Evolutionary conservation across 2,329 filamentous ascomycete genomes (phyloP).

Genomic region (Plenodomus lindquistii): DNA sequence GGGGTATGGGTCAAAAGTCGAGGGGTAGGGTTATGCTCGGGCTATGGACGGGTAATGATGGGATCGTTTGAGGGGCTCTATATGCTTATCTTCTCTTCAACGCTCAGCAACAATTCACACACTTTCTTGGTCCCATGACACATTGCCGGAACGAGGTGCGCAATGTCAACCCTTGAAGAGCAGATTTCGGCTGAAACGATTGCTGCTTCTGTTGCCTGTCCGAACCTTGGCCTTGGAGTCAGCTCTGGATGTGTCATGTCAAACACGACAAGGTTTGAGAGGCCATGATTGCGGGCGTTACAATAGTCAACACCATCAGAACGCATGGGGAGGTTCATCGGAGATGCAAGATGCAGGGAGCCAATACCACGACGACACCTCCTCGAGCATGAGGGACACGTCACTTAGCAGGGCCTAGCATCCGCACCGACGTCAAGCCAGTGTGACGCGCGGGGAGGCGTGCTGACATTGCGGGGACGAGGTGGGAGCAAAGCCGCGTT

Average conservation of each 20-base stretch:
- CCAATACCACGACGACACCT: too few relatives aligned
- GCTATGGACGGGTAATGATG: neutral
- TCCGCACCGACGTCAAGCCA: neutral
- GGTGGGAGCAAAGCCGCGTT: slow-evolving; percentile 12
- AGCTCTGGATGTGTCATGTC: too few relatives aligned
- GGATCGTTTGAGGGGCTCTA: neutral
- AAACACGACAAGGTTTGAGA: too few relatives aligned
- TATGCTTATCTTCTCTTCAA: neutral
- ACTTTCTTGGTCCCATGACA: neutral
- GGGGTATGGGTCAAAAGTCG: neutral
- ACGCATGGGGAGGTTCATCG: too few relatives aligned
- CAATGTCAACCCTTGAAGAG: too few relatives aligned
- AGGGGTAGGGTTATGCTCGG: neutral
- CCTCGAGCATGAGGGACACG: neutral
- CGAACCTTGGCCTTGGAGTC: too few relatives aligned
- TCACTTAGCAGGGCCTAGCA: neutral
- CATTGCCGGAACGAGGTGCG: neutral
- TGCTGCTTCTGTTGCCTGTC: too few relatives aligned
- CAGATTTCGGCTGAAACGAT: too few relatives aligned
- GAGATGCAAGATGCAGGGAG: neutral
- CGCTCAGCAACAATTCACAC: neutral
- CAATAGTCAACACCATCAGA: too few relatives aligned
- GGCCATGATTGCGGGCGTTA: too few relatives aligned
- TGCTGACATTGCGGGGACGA: slow-evolving; percentile 1
- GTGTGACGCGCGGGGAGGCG: neutral